A percentile compares a stretch with the other conserved stretches of the same genome.
Conservation (phyloP, 2,329 filamentous ascomycete genomes). For the Podosphaera xanthii region DNA sequence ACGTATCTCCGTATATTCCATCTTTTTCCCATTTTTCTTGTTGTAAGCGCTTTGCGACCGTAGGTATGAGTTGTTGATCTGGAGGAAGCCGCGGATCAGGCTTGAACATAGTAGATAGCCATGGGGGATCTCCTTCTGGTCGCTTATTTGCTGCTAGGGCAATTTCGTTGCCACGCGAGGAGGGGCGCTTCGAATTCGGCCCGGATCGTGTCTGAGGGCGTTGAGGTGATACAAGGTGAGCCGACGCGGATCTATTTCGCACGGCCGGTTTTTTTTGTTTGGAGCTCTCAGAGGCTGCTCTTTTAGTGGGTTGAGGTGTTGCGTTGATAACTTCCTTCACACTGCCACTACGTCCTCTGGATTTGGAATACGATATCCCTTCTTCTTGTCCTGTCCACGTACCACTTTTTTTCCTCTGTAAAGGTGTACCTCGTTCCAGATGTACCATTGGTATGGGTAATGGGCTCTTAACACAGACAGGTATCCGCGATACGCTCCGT, state of each 20-base stretch:
- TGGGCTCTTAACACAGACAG: conserved; percentile 59
- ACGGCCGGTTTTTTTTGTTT: conserved; percentile 25
- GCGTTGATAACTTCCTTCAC: conserved; percentile 29
- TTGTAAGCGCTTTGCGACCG: conserved; percentile 71
- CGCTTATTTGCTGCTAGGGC: conserved; percentile 23
- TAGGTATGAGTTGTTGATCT: conserved; percentile 86
- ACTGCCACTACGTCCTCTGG: conserved; percentile 49
- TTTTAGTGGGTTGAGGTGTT: conserved; percentile 18
- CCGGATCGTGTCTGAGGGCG: conserved; percentile 36
- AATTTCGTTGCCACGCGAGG: neutral
- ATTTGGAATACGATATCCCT: conserved; percentile 33
- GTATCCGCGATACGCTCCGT: conserved; percentile 60
- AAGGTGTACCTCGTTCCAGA: conserved; percentile 49
- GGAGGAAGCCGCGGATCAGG: conserved; percentile 84
- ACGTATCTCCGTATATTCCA: conserved; percentile 63
- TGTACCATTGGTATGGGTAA: conserved; percentile 49
- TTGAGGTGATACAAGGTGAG: conserved; percentile 16
- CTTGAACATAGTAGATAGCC: conserved; percentile 86
- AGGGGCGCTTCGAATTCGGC: neutral
- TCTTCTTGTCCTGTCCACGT: conserved; percentile 31
- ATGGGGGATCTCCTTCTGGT: conserved; percentile 86
- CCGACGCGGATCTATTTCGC: conserved; percentile 11
- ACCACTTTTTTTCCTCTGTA: conserved; percentile 35
- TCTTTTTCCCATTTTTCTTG: conserved; percentile 92
- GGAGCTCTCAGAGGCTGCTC: conserved; percentile 22